phyloP scores from a whole-genome alignment of 2,329 filamentous ascomycete genomes.

The Dactylellina haptotyla region DNA sequence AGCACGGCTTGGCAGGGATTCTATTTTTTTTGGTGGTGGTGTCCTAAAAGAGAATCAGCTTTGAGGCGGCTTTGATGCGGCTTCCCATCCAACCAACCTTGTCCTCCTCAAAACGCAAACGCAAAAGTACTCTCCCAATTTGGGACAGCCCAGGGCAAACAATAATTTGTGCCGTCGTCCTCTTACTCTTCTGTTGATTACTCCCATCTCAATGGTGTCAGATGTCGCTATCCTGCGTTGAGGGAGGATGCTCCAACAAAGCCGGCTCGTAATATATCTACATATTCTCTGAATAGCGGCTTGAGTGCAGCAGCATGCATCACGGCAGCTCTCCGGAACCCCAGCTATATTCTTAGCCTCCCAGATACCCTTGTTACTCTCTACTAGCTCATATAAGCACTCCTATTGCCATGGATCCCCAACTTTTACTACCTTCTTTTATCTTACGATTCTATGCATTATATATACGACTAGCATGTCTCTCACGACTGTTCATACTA shows the following conservation, averaged over 20 bases:
- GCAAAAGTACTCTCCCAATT: slow-evolving; percentile 13
- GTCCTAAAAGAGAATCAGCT: too few species aligned
- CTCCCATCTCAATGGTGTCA: slow-evolving; percentile 14
- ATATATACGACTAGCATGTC: not conserved
- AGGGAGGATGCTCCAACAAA: slow-evolving; percentile 6
- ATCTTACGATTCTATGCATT: slow-evolving; percentile 8
- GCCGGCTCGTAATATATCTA: slow-evolving; percentile 17
- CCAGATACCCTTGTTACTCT: slow-evolving; percentile 8
- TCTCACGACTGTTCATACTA: slow-evolving; percentile 24
- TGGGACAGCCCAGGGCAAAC: slow-evolving; percentile 13
- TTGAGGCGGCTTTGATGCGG: slow-evolving; percentile 38
- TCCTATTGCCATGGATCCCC: slow-evolving; percentile 30
- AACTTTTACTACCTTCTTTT: not conserved
- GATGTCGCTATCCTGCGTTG: slow-evolving; percentile 8
- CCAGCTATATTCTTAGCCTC: slow-evolving; percentile 3
- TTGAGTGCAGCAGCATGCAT: too few species aligned
- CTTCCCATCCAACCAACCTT: slow-evolving; percentile 32
- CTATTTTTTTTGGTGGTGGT: slow-evolving; percentile 1
- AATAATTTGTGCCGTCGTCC: slow-evolving; percentile 18
- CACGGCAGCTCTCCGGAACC: slow-evolving; percentile 2
- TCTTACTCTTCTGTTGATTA: slow-evolving; percentile 6
- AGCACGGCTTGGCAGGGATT: slow-evolving; percentile 45
- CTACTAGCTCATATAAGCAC: not conserved
- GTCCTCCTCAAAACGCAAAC: slow-evolving; percentile 20
- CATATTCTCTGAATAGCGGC: not conserved